Evolutionary conservation across 305 asterid genomes (phyloP).

Genomic region (Fraxinus ornus): DNA sequence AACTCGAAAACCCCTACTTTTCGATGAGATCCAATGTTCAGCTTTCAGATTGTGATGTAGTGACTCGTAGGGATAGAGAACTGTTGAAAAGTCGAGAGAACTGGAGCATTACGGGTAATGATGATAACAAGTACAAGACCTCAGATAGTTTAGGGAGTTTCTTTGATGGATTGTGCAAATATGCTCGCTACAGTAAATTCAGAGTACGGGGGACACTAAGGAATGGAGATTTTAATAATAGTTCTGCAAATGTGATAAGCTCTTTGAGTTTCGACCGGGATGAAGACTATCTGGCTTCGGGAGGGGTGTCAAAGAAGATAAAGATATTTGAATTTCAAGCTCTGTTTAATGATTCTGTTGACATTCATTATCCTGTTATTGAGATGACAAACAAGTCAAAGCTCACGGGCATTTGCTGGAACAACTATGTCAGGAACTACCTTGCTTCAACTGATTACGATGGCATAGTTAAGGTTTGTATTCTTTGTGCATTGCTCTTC

Average conservation of each 20-base stretch:
- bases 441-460: slow-evolving; percentile 91
- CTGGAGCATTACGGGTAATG: slow-evolving; percentile 36
- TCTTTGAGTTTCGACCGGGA: slow-evolving; percentile 96
- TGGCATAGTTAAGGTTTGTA: slow-evolving; percentile 62
- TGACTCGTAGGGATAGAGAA: slow-evolving; percentile 46
- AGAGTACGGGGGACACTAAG: slow-evolving; percentile 62
- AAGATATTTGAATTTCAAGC: slow-evolving; percentile 69
- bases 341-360: slow-evolving; percentile 70
- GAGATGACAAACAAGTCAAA: slow-evolving; percentile 82
- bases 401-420: slow-evolving; percentile 90
- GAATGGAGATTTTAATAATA: slow-evolving; percentile 70
- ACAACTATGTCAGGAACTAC: slow-evolving; percentile 86
- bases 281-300: slow-evolving; percentile 88
- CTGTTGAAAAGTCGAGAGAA: slow-evolving; percentile 51
- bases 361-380: slow-evolving; percentile 81
- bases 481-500: slow-evolving; percentile 11
- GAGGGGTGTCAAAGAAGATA: slow-evolving; percentile 92
- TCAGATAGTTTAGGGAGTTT: slow-evolving; percentile 70
- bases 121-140: slow-evolving; percentile 30
- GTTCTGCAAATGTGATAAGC: slow-evolving; percentile 79
- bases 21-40: slow-evolving; percentile 69
- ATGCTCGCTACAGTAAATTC: slow-evolving; percentile 74
- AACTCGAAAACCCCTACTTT: slow-evolving; percentile 85
- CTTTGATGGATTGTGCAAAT: slow-evolving; percentile 84
- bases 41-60: slow-evolving; percentile 37